These are phyloP conservation scores for Fusarium veterinarium DNA, from an alignment of 2,329 filamentous ascomycete genomes.

Conservation along the genomic window DNA sequence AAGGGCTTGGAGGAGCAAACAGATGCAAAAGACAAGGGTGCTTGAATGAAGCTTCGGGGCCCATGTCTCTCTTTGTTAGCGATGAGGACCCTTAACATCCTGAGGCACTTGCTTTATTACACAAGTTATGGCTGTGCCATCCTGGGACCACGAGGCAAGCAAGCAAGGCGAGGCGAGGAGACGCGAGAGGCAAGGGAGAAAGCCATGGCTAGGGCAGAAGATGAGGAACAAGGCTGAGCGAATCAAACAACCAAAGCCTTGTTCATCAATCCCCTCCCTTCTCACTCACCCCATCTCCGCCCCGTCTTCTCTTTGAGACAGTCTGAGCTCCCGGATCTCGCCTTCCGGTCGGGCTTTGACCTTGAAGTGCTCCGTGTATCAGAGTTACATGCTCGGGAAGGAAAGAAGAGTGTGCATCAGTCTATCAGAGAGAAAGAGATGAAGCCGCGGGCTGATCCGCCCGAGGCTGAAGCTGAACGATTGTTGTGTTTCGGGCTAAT, in stretches of 20 bases:
- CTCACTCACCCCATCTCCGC: constrained; percentile 27
- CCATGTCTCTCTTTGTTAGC: constrained; percentile 26
- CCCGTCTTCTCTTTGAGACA: constrained; percentile 32
- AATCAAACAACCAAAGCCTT: constrained; percentile 39
- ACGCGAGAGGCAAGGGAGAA: constrained; percentile 31
- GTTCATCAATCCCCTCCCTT: constrained; percentile 29
- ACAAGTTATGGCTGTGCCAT: constrained; percentile 32
- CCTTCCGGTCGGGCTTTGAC: constrained; percentile 36
- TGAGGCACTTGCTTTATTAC: constrained; percentile 26
- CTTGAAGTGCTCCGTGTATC: constrained; percentile 26
- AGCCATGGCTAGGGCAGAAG: constrained; percentile 21
- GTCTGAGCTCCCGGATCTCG: constrained; percentile 32
- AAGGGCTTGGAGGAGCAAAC: constrained; percentile 24
- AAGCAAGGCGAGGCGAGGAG: constrained; percentile 37
- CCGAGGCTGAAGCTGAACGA: constrained; percentile 41
- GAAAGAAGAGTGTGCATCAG: constrained; percentile 6
- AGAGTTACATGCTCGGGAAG: constrained; percentile 14
- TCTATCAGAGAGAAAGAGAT: constrained; percentile 1
- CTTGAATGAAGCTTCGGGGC: constrained; percentile 17
- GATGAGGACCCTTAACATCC: constrained; percentile 26
- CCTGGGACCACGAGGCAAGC: constrained; percentile 42
- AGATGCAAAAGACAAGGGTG: constrained; percentile 27
- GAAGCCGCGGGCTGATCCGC: constrained; percentile 26
- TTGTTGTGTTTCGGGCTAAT: constrained; percentile 28
- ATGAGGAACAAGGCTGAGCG: constrained; percentile 42